Percentiles rank a stretch among this genome's conserved stretches.
Conservation (phyloP, 2,329 filamentous ascomycete species). For the Biscogniauxia mediterranea region DNA sequence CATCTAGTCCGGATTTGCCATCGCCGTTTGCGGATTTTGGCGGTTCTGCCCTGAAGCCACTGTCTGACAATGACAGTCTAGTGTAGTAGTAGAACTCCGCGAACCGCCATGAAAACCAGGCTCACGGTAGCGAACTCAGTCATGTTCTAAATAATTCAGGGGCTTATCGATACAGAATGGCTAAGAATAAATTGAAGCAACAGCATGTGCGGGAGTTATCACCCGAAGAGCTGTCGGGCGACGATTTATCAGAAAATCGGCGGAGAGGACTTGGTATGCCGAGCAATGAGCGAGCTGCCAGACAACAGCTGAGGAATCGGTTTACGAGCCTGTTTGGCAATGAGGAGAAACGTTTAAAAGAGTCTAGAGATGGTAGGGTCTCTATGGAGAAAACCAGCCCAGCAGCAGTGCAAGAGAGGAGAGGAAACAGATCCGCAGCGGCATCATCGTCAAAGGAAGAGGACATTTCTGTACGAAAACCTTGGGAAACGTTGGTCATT, state of each 20-base stretch:
- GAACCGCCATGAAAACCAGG: neutral
- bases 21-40: slow-evolving; percentile 29
- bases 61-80: slow-evolving; percentile 14
- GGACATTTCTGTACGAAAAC: slow-evolving; percentile 16
- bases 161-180: slow-evolving; percentile 1
- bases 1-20: neutral
- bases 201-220: neutral
- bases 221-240: neutral
- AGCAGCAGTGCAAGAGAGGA: slow-evolving; percentile 2
- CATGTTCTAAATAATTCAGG: neutral
- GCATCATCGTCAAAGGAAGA: slow-evolving; percentile 2
- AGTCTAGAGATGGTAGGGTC: slow-evolving; percentile 5
- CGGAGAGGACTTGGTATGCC: slow-evolving; percentile 19
- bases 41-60: slow-evolving; percentile 9
- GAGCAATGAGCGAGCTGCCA: slow-evolving; percentile 21
- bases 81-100: neutral
- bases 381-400: neutral
- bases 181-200: slow-evolving; percentile 2
- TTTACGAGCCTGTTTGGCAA: slow-evolving; percentile 4
- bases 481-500: slow-evolving; percentile 33
- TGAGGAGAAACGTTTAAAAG: slow-evolving; percentile 1
- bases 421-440: neutral
- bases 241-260: neutral
- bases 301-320: slow-evolving; percentile 17
- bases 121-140: neutral